Evolutionary conservation across 805 yeast species (phyloP), one percentile per base, ranked within the genome.

Genomic region (Lachancea waltii): DNA sequence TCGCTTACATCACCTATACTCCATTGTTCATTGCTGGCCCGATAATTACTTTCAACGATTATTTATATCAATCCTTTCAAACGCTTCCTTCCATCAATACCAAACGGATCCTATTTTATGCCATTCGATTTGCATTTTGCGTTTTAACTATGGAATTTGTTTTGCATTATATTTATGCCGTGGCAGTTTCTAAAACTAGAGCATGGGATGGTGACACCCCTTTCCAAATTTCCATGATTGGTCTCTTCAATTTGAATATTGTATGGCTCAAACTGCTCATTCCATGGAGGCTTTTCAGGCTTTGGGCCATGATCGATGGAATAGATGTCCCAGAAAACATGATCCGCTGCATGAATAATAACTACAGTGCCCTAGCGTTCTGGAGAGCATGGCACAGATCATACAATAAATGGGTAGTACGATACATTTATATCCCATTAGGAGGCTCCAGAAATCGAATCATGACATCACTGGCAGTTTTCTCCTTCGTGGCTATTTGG

Each of bases 361-460:
- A 92, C 62, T 92, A 80, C 60, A 82, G 95, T 23, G 92, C 96
- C 0, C 61, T 85, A 44, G 86, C 92, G n/a, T 92, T 92, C 59
- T 92, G 99, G 99, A 73, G 97, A 56, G 95, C 95, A 3, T 92
- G 99, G 99, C 99, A 92, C 62, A 75, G 97, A 54, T 81, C 95
- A 33, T 92, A 69, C 65, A 89, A 90, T 63, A 74, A 82, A 49
- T 92, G 96, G 95, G 82, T 85, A 23, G 73, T 84, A 18, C 71
- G 95, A 44, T 92, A 92, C 60, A 73, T 92, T 28, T 92, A 92
- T 51, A 71, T 92, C 16, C 98, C 98, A 3, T 64, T 92, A 43
- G 97, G 97, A 8, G 96, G 97, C 0, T 70, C 83, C 0, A 66
- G 63, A 7, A 74, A 79, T 49, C 70, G 97, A 46, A 63, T 90